Base-by-base conservation (phyloP, 2,329 filamentous ascomycete genomes). In the Talaromyces sp. region DNA sequence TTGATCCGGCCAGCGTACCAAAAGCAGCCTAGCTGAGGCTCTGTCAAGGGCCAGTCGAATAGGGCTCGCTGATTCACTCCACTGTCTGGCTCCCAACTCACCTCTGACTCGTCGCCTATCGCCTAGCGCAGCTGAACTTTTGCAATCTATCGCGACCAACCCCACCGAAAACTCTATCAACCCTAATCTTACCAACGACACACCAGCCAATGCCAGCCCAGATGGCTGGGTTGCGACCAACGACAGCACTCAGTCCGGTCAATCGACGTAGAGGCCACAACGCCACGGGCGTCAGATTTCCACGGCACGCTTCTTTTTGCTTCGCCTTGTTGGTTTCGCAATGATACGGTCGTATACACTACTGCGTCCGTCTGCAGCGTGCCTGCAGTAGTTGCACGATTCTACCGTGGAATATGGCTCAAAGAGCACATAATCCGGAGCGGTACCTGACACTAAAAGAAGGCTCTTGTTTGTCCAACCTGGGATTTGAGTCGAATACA, bases 321-420 rank as follows among this genome's bases (percentile, higher is more conserved):
- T 54, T 6, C 48, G 46, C n/a, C 48, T 33, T 54, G 50, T 18
- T 33, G n/a, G n/a, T 18, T 52, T 14, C 21, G 12, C 5, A 39
- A 21, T 28, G 48, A 37, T 46, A 62, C 60, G 33, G 60, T 58
- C 39, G 60, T 57, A 62, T 62, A 54, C 33, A n/a, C 55, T 31
- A 48, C n/a, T 39, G 21, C 9, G 33, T 5, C 14, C 14, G 46
- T 18, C 14, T 50, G 14, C 48, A 25, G 18, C 14, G 46, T 40
- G 48, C 40, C 37, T 16, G 16, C 11, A 42, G 46, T 33, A n/a
- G 11, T 54, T 21, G 50, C 50, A 35, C 50, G 9, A 52, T 21
- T 52, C 48, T 12, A 33, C 16, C 2, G n/a, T 37, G 31, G 18
- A 54, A 35, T 23, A 35, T n/a, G 50, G 18, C 11, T 54, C 16